Conservation (phyloP, 2,329 filamentous ascomycete species). For the Pyrenochaeta sp. region DNA sequence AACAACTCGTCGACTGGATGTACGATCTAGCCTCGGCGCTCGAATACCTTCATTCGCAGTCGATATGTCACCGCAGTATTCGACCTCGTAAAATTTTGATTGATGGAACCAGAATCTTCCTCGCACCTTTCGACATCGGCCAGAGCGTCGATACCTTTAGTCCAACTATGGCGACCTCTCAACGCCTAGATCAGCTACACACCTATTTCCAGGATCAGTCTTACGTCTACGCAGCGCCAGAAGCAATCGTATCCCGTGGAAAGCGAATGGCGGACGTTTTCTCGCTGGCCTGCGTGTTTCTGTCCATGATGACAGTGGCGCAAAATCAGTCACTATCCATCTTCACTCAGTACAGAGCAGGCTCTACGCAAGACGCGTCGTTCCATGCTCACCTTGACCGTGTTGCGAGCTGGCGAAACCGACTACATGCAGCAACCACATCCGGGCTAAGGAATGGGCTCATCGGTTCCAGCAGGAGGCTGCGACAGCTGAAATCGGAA, state of each 20-base stretch:
- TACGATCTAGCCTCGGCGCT: slow-evolving; percentile 50
- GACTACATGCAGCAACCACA: slow-evolving; percentile 42
- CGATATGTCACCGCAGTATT: slow-evolving; percentile 49
- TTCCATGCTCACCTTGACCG: slow-evolving; percentile 52
- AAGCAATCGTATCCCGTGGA: slow-evolving; percentile 47
- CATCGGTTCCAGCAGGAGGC: slow-evolving; percentile 38
- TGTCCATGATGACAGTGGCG: slow-evolving; percentile 50
- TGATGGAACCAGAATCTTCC: slow-evolving; percentile 43
- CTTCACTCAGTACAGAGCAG: slow-evolving; percentile 46
- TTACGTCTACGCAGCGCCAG: slow-evolving; percentile 51
- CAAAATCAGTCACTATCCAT: slow-evolving; percentile 46
- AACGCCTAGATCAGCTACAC: slow-evolving; percentile 41
- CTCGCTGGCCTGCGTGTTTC: slow-evolving; percentile 51
- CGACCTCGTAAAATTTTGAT: slow-evolving; percentile 52
- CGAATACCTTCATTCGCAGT: slow-evolving; percentile 49
- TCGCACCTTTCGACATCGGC: slow-evolving; percentile 50
- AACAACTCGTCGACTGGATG: slow-evolving; percentile 51
- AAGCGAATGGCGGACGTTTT: slow-evolving; percentile 52
- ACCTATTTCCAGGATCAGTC: slow-evolving; percentile 45
- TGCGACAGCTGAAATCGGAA: slow-evolving; percentile 45
- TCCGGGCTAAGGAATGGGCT: slow-evolving; percentile 39
- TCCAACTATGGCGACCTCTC: slow-evolving; percentile 36
- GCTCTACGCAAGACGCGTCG: slow-evolving; percentile 45
- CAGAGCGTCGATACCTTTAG: slow-evolving; percentile 38
- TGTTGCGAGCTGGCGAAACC: slow-evolving; percentile 45